phyloP scores from a whole-genome alignment of 2,329 filamentous ascomycete genomes.

The Curvularia hawaiiensis region DNA sequence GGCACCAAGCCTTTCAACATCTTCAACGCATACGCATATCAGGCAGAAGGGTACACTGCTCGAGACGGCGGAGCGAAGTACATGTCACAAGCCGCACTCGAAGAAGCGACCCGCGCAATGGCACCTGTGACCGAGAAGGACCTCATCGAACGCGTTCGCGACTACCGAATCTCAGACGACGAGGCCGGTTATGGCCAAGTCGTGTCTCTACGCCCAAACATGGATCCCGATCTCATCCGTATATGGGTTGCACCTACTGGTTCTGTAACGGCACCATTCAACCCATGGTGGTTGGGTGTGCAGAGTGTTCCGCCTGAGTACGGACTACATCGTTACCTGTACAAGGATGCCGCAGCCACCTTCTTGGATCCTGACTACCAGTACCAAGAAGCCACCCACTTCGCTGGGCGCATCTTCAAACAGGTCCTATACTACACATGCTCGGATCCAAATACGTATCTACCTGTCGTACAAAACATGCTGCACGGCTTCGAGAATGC shows the following conservation, averaged over 20 bases:
- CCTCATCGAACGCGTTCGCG: conserved; percentile 50
- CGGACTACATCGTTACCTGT: conserved; percentile 44
- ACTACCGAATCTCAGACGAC: conserved; percentile 44
- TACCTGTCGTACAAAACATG: conserved; percentile 34
- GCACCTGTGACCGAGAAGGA: conserved; percentile 57
- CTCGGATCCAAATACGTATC: conserved; percentile 29
- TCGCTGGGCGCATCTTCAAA: conserved; percentile 37
- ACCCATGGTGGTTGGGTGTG: conserved; percentile 45
- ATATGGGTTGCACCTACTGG: conserved; percentile 45
- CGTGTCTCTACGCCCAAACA: conserved; percentile 31
- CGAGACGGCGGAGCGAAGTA: conserved; percentile 46
- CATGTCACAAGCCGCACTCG: conserved; percentile 46
- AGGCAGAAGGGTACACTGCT: conserved; percentile 36
- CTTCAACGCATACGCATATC: conserved; percentile 43
- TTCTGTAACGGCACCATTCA: conserved; percentile 44
- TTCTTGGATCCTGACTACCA: conserved; percentile 45
- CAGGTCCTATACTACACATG: conserved; percentile 40
- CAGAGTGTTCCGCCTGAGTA: conserved; percentile 38
- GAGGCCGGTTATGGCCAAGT: conserved; percentile 47
- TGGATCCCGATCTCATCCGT: conserved; percentile 39
- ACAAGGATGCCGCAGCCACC: conserved; percentile 39
- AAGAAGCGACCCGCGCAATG: conserved; percentile 48
- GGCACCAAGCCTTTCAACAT: conserved; percentile 44
- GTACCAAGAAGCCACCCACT: conserved; percentile 35
- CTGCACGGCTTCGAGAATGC: conserved; percentile 35